Percentiles rank a stretch among this genome's conserved stretches.
These are phyloP conservation scores for Syzygium oleosum DNA, from an alignment of 345 rosid species.

Conservation along the genomic window DNA sequence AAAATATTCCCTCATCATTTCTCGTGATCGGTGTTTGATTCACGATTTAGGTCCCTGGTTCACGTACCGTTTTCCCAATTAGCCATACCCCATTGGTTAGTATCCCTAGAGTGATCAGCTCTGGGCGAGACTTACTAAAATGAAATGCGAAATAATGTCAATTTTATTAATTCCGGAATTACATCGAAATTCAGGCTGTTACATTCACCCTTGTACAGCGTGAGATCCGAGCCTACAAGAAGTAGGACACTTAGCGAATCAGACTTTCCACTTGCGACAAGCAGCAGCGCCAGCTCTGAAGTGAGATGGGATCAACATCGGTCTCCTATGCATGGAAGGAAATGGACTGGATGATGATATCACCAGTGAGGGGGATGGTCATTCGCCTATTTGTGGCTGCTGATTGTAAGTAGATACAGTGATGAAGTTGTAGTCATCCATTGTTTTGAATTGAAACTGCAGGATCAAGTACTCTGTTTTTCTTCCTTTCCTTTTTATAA, in stretches of 20 bases:
- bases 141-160: no score
- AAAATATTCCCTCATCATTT: no score
- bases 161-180: no score
- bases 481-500: no score
- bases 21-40: no score
- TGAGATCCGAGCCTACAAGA: conserved; percentile 74
- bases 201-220: conserved; percentile 94
- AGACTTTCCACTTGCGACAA: conserved; percentile 91
- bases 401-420: conserved; percentile 13
- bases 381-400: conserved; percentile 69
- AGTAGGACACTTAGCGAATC: conserved; percentile 65
- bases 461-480: neutral
- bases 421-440: neutral
- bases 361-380: conserved; percentile 54
- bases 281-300: conserved; percentile 98
- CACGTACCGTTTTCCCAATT: no score
- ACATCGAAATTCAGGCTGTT: no score
- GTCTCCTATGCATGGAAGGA: conserved; percentile 40
- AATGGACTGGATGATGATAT: conserved; percentile 57
- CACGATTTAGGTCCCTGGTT: no score
- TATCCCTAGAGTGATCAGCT: no score
- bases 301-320: conserved; percentile 68
- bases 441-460: neutral
- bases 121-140: no score
- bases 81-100: no score